Base-by-base conservation (phyloP, 2,329 filamentous ascomycete genomes). In the Scytalidium lignicola region DNA sequence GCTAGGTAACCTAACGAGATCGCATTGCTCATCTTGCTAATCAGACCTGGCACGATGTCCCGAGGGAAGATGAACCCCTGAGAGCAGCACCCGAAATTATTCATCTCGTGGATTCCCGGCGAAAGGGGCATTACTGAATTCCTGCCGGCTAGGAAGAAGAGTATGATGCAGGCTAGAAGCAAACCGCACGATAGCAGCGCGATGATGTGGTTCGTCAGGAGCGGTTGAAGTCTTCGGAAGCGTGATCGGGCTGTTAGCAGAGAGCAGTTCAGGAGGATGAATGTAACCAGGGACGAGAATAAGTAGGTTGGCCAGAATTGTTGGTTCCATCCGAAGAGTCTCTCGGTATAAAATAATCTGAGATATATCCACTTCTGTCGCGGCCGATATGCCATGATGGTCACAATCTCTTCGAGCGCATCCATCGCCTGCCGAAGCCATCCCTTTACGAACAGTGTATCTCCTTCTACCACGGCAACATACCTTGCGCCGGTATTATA, bases 381-480 rank as follows among this genome's bases (percentile, higher is more conserved):
- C 21, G 26, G 42, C n/a, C 44, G 46, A 20, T 41, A 32, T 41
- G 52, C 51, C 8, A 56, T 51, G 48, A 67, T 63, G 19, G 55
- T 49, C 50, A 69, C 65, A 22, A 69, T 57, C 5, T 62, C 48
- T 0, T 50, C 49, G 1, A 70, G 48, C 1, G 60, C 67, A 19
- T 48, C 53, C 8, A 56, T 55, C n/a, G 66, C 55, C 1, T 61
- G 56, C 3, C 50, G 48, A 44, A 63, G 66, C 67, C 67, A 70
- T 47, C 65, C 63, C 1, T 60, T 58, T 7, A 62, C 60, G 6
- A 67, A 63, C 17, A 70, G 60, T 18, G 68, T 55, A 41, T 70
- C 67, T 51, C 70, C 67, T 47, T 70, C 67, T 32, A 70, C 57
- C 5, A 70, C 60, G 3, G 64, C 66, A 49, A 70, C 66, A 47